Percentiles rank a stretch among this genome's conserved stretches.
These are phyloP conservation scores for Paracamarosporium sp. DNA, from an alignment of 2,329 filamentous ascomycete genomes.

Conservation along the genomic window DNA sequence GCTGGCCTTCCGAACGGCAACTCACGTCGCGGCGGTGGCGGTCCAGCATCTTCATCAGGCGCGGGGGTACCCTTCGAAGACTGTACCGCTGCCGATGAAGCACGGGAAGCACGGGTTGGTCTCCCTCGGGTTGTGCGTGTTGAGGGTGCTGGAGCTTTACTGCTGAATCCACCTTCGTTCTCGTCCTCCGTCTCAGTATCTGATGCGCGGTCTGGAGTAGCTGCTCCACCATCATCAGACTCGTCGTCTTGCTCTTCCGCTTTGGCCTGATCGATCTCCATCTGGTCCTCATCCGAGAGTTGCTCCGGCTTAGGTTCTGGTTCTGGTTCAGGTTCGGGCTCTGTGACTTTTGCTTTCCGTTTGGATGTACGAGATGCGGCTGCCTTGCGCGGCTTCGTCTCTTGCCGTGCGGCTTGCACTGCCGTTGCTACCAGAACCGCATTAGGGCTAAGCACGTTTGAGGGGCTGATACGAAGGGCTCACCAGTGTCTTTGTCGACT, in stretches of 20 bases:
- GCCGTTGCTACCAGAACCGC: slow-evolving; percentile 27
- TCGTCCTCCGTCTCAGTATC: slow-evolving; percentile 47
- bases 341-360: slow-evolving; percentile 39
- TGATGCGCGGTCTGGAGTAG: slow-evolving; percentile 42
- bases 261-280: slow-evolving; percentile 40
- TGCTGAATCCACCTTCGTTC: slow-evolving; percentile 23
- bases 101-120: slow-evolving; percentile 25
- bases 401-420: slow-evolving; percentile 33
- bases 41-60: slow-evolving; percentile 10
- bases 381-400: slow-evolving; percentile 35
- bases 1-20: slow-evolving; percentile 40
- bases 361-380: slow-evolving; percentile 43
- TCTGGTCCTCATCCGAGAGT: slow-evolving; percentile 38
- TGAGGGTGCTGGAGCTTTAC: slow-evolving; percentile 7
- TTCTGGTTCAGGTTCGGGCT: slow-evolving; percentile 28
- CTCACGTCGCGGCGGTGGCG: slow-evolving; percentile 42
- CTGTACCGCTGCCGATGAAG: slow-evolving; percentile 25
- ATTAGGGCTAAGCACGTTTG: slow-evolving; percentile 1
- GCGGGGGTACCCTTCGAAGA: slow-evolving; percentile 17
- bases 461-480: slow-evolving; percentile 5
- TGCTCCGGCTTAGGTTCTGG: slow-evolving; percentile 15
- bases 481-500: slow-evolving; percentile 40
- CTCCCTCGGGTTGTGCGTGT: slow-evolving; percentile 15
- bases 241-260: slow-evolving; percentile 33
- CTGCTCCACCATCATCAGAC: slow-evolving; percentile 28